A percentile compares a stretch with the other conserved stretches of the same genome.
Evolutionary conservation across 306 rosid genomes (phyloP).

Genomic region (Cicer chorassanicum): DNA sequence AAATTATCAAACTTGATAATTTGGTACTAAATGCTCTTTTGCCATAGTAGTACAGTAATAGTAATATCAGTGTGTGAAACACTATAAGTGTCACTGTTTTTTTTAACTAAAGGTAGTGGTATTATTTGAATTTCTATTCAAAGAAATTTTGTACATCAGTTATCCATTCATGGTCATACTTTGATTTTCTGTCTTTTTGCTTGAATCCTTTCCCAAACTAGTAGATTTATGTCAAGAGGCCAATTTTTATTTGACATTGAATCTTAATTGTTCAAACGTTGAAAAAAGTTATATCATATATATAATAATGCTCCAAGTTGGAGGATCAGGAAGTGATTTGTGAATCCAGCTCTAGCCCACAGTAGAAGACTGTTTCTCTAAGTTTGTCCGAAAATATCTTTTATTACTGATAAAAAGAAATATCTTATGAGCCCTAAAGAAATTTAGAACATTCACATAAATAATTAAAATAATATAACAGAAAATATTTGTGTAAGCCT

Average conservation of each 20-base stretch:
- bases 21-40: conserved; percentile 26
- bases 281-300: neutral
- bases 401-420: no score
- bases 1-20: conserved; percentile 25
- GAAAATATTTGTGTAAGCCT: no score
- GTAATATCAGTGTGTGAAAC: neutral
- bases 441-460: no score
- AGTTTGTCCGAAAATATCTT: neutral
- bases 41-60: neutral
- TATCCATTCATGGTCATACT: neutral
- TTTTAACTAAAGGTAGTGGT: neutral
- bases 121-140: neutral
- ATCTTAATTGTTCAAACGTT: neutral
- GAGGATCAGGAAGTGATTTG: neutral
- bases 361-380: neutral
- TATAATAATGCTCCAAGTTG: neutral
- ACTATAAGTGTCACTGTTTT: neutral
- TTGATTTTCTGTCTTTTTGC: neutral
- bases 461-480: no score
- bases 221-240: neutral
- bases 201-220: conserved; percentile 1
- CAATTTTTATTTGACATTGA: neutral
- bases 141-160: neutral
- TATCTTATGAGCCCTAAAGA: no score
- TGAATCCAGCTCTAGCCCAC: neutral